Base-by-base conservation (phyloP, 176 grass and related monocot genomes). In the Aegilops sharonensis region DNA sequence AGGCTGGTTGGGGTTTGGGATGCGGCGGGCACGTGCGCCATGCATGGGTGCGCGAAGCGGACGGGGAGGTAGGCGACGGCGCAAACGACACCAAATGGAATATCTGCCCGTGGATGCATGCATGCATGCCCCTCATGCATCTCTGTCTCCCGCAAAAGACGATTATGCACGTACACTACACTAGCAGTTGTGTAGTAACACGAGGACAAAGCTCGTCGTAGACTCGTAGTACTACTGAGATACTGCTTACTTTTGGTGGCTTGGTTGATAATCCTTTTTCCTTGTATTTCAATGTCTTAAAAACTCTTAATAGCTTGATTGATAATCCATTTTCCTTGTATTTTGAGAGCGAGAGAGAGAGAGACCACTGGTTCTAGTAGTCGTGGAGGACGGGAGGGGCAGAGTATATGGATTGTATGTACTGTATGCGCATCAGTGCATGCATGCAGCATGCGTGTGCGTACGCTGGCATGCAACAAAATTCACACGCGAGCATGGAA, bases 41-140 rank as follows among this genome's bases (percentile, higher is more conserved):
- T 29, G 78, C 75, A 59, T 85, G 89, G 68, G 81, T 47, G 45
- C 52, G 36, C 72, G 39, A 84, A 72, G 72, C 60, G 14, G 71
- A 62, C n/a, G 40, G 39, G 65, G 29, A 59, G 82, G 81, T 85
- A 91, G 84, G 64, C 78, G 89, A 95, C 94, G 90, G 18, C 64
- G 64, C 11, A 89, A 82, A 79, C 83, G 89, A 93, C 89, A 89
- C 62, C 27, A 79, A 78, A 85, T 84, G 85, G 91, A 93, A 95
- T 91, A 91, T 80, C 67, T 93, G 78, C 88, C 72, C 47, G 64
- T 82, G 85, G 62, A 77, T 81, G 76, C 68, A 67, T 65, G 76
- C 45, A 24, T 78, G 8, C 42, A 52, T 52, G 50, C 68, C 42
- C 0, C 63, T 21, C 24, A 7, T 8, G 8, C 9, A 4, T 56